Conservation (phyloP, 2,329 filamentous ascomycete genomes). For the Arthrobotrys sphaeroides region DNA sequence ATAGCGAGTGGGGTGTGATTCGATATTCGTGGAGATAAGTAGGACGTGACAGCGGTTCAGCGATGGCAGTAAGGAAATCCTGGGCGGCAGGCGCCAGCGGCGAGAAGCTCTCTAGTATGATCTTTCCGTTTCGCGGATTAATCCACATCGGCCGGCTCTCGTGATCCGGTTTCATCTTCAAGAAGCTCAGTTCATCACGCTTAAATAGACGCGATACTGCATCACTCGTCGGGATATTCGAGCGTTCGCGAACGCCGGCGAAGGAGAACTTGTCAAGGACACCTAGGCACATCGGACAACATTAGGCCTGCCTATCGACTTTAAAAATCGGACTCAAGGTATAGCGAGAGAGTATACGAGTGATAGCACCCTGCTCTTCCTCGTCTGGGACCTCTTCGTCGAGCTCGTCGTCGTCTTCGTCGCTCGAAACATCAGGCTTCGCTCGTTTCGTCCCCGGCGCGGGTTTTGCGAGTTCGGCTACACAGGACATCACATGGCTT, state of each 20-base stretch:
- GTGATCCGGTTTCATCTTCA: slow-evolving; percentile 86
- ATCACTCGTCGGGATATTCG: slow-evolving; percentile 63
- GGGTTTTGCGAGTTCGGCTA: slow-evolving; percentile 43
- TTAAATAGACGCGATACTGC: slow-evolving; percentile 68
- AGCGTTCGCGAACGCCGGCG: slow-evolving; percentile 65
- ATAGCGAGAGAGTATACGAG: slow-evolving; percentile 20
- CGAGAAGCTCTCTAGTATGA: slow-evolving; percentile 94
- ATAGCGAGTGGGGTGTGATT: slow-evolving; percentile 89
- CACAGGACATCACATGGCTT: slow-evolving; percentile 10
- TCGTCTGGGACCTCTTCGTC: slow-evolving; percentile 41
- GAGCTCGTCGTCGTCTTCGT: slow-evolving; percentile 34
- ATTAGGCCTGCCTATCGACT: neutral
- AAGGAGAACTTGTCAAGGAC: slow-evolving; percentile 63
- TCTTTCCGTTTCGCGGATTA: slow-evolving; percentile 82
- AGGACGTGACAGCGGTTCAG: slow-evolving; percentile 89
- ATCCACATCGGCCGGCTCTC: slow-evolving; percentile 92
- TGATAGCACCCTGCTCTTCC: slow-evolving; percentile 45
- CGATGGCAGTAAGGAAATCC: slow-evolving; percentile 94
- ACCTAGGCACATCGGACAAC: slow-evolving; percentile 39
- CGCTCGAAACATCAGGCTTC: slow-evolving; percentile 39
- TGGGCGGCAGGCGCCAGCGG: slow-evolving; percentile 86
- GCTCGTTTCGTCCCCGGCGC: slow-evolving; percentile 39
- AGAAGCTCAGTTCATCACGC: slow-evolving; percentile 80
- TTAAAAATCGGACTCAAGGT: neutral
- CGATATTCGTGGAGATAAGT: slow-evolving; percentile 93